Conservation (phyloP, 2,329 filamentous ascomycete species). For the Aspergillus proliferans region DNA sequence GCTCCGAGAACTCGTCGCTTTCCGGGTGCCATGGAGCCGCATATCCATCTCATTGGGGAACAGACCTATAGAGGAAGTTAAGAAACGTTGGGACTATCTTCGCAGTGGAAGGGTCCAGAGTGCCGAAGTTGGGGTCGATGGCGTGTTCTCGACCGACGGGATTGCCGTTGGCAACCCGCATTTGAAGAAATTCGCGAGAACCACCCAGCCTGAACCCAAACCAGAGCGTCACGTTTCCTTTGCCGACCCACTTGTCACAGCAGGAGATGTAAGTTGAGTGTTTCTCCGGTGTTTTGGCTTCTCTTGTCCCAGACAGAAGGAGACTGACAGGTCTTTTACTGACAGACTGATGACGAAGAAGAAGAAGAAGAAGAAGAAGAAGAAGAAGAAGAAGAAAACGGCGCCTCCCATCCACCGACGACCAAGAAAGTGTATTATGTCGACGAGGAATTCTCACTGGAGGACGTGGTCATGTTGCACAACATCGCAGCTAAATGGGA, state of each 20-base stretch:
- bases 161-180: neutral
- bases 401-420: neutral
- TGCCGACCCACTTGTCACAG: constrained; percentile 7
- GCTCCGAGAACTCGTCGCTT: constrained; percentile 14
- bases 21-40: constrained; percentile 15
- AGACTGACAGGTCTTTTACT: neutral
- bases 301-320: neutral
- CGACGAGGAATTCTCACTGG: constrained; percentile 19
- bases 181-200: neutral
- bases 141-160: neutral
- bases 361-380: neutral
- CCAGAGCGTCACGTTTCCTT: constrained; percentile 13
- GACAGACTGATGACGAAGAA: neutral
- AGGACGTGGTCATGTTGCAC: constrained; percentile 33
- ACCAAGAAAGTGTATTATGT: constrained; percentile 16
- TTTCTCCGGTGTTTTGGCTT: neutral
- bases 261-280: constrained; percentile 9
- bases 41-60: constrained; percentile 17
- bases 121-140: neutral
- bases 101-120: neutral
- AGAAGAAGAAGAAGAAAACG: neutral
- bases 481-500: constrained; percentile 40
- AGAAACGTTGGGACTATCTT: constrained; percentile 16
- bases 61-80: constrained; percentile 17
- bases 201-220: neutral